Percentiles rank a stretch among this genome's conserved stretches.
phyloP scores from a whole-genome alignment of 352 stramenopile species.

The Phytophthora vignae region DNA sequence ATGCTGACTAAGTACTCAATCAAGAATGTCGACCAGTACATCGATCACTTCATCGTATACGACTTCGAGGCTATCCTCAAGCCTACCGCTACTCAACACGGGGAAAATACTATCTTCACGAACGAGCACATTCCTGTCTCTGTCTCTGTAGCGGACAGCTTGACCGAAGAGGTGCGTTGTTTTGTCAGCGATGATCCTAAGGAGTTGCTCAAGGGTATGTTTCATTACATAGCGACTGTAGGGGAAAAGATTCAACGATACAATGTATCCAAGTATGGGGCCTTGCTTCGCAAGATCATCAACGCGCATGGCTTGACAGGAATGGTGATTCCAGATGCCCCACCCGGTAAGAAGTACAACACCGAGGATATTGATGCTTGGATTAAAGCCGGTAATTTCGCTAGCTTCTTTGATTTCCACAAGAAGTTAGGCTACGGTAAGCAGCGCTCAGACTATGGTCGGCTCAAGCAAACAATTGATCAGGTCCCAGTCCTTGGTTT shows the following conservation, averaged over 20 bases:
- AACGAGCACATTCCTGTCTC: constrained; percentile 13
- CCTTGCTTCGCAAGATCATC: constrained; percentile 1
- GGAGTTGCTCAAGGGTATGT: neutral
- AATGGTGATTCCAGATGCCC: neutral
- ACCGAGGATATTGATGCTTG: neutral
- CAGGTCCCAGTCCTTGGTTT: constrained; percentile 30
- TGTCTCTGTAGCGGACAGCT: constrained; percentile 7
- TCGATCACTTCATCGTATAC: constrained; percentile 18
- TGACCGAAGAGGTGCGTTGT: neutral
- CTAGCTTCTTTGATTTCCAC: constrained; percentile 5
- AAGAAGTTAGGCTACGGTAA: neutral
- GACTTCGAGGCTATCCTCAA: constrained; percentile 13
- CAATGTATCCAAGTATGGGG: neutral
- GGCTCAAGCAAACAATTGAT: neutral
- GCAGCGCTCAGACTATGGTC: neutral
- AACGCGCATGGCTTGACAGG: constrained; percentile 9
- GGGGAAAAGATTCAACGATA: neutral
- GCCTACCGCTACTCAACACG: neutral
- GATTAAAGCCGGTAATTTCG: constrained; percentile 5
- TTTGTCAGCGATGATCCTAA: constrained; percentile 4
- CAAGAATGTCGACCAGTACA: constrained; percentile 6
- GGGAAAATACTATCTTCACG: constrained; percentile 5
- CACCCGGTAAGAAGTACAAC: constrained; percentile 1
- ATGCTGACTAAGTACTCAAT: constrained; percentile 6
- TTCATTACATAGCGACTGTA: no score